Evolutionary conservation across 305 asterid genomes (phyloP), one percentile per base, ranked within the genome.

Genomic region (Fraxinus greggii): DNA sequence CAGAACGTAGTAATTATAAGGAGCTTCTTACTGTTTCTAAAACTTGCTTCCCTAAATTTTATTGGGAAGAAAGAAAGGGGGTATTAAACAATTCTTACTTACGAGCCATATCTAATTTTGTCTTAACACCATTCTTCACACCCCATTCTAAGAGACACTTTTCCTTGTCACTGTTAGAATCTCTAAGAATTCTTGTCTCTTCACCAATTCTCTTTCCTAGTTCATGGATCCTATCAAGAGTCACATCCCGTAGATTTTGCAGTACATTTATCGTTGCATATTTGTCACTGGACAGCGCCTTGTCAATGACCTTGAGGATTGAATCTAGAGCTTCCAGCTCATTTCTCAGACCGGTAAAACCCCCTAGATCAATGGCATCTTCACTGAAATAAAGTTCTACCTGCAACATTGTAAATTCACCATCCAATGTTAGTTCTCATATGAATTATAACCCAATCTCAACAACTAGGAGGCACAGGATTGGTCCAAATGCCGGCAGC

Each of bases 281-380:
- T 78, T 86, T 86, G 72, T 80, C 81, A 35, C 75, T 78, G 74
- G 82, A 84, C n/a, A 79, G 38, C 23, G 89, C 81, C 83, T 84
- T 79, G 83, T 86, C 91, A 84, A 92, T 85, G 89, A 82, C 87
- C 78, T 84, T 77, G 78, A 92, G 90, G 79, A 94, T 83, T 76
- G 88, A 90, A 86, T 89, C 88, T 76, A 94, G 92, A 74, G 98
- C 93, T 85, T 92, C 95, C 82, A 95, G 88, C 85, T 95, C 99
- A 88, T 94, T 95, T 86, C 94, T 90, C 72, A 97, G 96, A 85
- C 92, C 92, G 84, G 32, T 82, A 84, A 84, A 86, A 80, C 82
- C 86, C 51, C 86, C 83, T 42, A 83, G 81, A 86, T 84, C 80
- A 78, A 48, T 65, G 35, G 45, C 32, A 85, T 91, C 89, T 81